Conservation (phyloP, 1,139 yeast species). For the Geotrichum carabidarum region DNA sequence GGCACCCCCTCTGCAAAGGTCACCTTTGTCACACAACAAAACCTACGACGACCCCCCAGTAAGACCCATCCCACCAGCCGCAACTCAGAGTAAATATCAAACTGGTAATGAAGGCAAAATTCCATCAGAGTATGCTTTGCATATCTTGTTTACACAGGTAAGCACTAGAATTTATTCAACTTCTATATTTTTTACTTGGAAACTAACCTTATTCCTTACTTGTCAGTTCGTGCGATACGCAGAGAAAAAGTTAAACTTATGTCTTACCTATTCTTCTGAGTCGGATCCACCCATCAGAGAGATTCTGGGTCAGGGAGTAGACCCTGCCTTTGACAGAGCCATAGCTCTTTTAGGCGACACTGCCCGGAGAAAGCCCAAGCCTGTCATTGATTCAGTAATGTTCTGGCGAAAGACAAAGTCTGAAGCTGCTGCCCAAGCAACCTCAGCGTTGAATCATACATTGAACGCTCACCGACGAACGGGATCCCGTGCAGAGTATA, state of each 20-base stretch:
- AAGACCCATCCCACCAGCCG: conserved; percentile 9
- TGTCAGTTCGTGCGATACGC: conserved; percentile 75
- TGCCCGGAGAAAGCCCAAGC: conserved; percentile 85
- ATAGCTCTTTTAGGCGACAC: conserved; percentile 83
- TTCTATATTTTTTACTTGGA: not conserved
- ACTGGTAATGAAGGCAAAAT: conserved; percentile 45
- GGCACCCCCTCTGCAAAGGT: conserved; percentile 2
- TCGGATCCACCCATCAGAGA: conserved; percentile 79
- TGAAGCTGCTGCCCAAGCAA: conserved; percentile 76
- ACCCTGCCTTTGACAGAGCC: conserved; percentile 78
- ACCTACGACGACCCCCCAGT: conserved; percentile 3
- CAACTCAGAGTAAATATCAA: conserved; percentile 1
- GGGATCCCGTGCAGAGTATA: conserved; percentile 8
- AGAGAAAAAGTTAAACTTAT: conserved; percentile 72
- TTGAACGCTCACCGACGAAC: conserved; percentile 14
- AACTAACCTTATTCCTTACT: conserved; percentile 1
- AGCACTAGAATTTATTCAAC: conserved; percentile 14
- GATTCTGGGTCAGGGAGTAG: conserved; percentile 81
- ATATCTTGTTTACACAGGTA: conserved; percentile 80
- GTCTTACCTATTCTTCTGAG: conserved; percentile 59
- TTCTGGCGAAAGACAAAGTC: conserved; percentile 93
- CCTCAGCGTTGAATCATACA: conserved; percentile 16
- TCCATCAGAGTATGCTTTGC: conserved; percentile 90
- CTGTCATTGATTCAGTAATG: conserved; percentile 96
- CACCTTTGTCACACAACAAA: not conserved